phyloP scores from a whole-genome alignment of 768 basidiomycete species.

The Polyporus arcularius region DNA sequence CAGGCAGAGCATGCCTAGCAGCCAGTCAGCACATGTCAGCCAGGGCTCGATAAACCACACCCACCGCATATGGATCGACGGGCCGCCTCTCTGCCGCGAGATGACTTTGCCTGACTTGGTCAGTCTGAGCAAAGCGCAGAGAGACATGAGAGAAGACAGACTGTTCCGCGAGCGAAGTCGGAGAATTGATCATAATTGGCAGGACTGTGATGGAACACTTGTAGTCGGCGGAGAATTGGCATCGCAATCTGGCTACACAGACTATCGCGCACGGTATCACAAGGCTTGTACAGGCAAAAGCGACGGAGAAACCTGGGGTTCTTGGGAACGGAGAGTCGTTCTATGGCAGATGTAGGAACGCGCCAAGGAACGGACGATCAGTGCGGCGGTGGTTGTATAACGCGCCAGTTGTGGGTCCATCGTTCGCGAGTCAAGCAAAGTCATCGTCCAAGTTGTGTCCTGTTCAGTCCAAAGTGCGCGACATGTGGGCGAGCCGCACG shows the following conservation, averaged over 20 bases:
- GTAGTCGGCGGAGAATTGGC: slow-evolving; percentile 6
- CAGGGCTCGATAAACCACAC: not conserved
- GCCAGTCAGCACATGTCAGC: not conserved
- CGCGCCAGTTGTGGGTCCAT: slow-evolving; percentile 7
- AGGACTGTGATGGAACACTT: not conserved
- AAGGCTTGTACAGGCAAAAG: not conserved
- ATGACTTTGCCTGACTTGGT: not conserved
- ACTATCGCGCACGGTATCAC: not conserved
- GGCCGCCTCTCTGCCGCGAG: not conserved
- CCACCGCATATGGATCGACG: not conserved
- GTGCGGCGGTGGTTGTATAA: not conserved
- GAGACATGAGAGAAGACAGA: not conserved
- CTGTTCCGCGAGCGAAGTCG: not conserved
- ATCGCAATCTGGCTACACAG: not conserved
- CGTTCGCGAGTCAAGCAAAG: slow-evolving; percentile 10
- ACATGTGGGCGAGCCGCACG: not conserved
- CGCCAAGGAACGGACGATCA: not conserved
- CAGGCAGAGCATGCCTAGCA: slow-evolving; percentile 8
- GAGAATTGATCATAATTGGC: not conserved
- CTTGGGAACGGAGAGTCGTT: not conserved
- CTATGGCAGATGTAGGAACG: not conserved
- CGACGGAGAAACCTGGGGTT: slow-evolving; percentile 6
- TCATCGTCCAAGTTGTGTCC: not conserved
- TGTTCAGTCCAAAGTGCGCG: not conserved
- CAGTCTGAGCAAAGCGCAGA: not conserved